phyloP scores from a whole-genome alignment of 2,329 filamentous ascomycete species.

The Stagonosporopsis cucurbitacearum region DNA sequence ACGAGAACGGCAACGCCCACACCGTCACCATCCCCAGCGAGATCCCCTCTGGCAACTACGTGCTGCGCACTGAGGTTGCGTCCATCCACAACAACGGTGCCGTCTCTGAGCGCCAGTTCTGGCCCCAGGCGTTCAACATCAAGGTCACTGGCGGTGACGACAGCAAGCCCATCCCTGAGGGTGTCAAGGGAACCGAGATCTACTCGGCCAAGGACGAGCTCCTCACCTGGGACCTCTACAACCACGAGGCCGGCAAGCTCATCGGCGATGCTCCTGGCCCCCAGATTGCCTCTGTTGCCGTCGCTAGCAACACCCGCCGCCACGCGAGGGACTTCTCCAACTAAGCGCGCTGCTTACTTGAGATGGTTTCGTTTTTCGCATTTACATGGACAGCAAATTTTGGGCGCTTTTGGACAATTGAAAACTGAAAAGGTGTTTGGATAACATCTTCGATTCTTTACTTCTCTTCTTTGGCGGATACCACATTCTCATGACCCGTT shows the following conservation, averaged over 20 bases:
- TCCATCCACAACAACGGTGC: constrained; percentile 46
- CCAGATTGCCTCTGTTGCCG: constrained; percentile 27
- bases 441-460: constrained; percentile 3
- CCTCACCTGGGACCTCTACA: constrained; percentile 40
- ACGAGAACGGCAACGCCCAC: constrained; percentile 41
- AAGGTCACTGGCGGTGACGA: constrained; percentile 41
- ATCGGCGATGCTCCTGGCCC: constrained; percentile 33
- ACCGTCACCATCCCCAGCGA: constrained; percentile 41
- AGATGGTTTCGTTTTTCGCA: background rate
- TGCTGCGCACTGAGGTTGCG: constrained; percentile 44
- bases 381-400: constrained; percentile 2
- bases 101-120: constrained; percentile 42
- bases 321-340: constrained; percentile 39
- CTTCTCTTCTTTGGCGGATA: constrained; percentile 17
- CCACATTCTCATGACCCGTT: constrained; percentile 14
- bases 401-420: constrained; percentile 8
- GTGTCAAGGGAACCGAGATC: constrained; percentile 41
- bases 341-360: constrained; percentile 11
- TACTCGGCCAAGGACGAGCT: constrained; percentile 37
- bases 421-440: background rate
- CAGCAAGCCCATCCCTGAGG: constrained; percentile 30
- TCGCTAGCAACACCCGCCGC: constrained; percentile 20
- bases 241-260: constrained; percentile 36
- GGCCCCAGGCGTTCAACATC: constrained; percentile 47
- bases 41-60: constrained; percentile 45